Evolutionary conservation across 2,329 filamentous ascomycete species (phyloP), one percentile per base, ranked within the genome.

Genomic region (Xylariaceae sp.): DNA sequence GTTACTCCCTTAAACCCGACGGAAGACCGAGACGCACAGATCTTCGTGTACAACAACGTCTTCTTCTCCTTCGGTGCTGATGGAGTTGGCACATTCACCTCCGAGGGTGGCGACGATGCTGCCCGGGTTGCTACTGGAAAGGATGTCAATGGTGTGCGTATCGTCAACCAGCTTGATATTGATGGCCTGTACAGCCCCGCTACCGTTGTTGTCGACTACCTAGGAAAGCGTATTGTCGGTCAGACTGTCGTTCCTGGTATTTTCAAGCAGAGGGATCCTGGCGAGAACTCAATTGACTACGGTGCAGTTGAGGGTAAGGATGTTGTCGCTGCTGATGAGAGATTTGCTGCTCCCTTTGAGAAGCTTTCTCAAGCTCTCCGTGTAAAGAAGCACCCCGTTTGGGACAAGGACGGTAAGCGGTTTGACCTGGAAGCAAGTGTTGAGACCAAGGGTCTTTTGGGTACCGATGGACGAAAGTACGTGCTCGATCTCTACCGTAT

Each of bases 11-110:
- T 99, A 57, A 99, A 99, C 77, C 95, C 94, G 5, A 97, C 93
- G 0, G 94, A 99, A 76, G 87, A 82, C 64, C 85, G 83, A 66
- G 93, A 99, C 73, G 94, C 94, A 3, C 94, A 99, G 74, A 99
- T 99, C 66, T 99, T 96, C 70, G 93, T 99, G 23, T 97, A 97
- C 80, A 97, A 97, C 81, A 99, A 99, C 76, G 92, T 99, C 67
- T 99, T 99, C 80, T 99, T 96, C 80, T 97, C 94, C 0, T 97
- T 97, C 68, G 94, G 94, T 63, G 93, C 94, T 50, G 94, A 99
- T 73, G 95, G 94, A 55, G 94, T 97, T 51, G 93, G 94, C 49
- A 99, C 94, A 13, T 99, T 99, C 74, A 92, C 92, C 9, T 92
- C 89, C 2, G 94, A 99, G 76, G 94, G 94, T 66, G 94, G 94